These are phyloP conservation scores for Thielaviopsis musarum DNA, from an alignment of 2,329 filamentous ascomycete genomes.

Conservation along the genomic window DNA sequence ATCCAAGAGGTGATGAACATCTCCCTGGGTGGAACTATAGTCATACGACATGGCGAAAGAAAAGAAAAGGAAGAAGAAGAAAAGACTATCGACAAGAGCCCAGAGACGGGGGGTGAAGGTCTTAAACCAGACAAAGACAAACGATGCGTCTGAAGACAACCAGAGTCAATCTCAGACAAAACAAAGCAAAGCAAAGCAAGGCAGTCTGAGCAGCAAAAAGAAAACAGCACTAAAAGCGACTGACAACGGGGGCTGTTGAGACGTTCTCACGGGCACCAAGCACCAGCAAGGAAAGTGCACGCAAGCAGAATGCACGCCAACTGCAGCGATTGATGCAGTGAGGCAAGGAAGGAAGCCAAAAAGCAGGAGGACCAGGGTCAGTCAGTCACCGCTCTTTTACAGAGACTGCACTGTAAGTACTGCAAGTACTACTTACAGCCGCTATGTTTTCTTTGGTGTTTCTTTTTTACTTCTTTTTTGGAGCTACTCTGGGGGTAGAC, in stretches of 20 bases:
- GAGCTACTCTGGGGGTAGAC: too few species aligned
- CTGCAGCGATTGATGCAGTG: neutral
- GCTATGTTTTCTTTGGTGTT: neutral
- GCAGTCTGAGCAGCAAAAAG: conserved; percentile 3
- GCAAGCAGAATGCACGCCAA: neutral
- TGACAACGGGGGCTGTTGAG: neutral
- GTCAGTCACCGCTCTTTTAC: conserved; percentile 11
- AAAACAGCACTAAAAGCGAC: neutral
- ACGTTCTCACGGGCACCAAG: neutral
- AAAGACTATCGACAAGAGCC: conserved; percentile 8
- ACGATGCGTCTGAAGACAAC: conserved; percentile 2
- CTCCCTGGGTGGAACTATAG: conserved; percentile 8
- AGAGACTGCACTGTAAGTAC: neutral
- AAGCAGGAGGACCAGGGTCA: conserved; percentile 1
- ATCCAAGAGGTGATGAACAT: conserved; percentile 8
- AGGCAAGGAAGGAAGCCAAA: conserved; percentile 3
- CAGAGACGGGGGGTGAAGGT: conserved; percentile 3
- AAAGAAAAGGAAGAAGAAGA: conserved; percentile 7
- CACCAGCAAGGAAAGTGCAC: neutral
- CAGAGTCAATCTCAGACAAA: neutral
- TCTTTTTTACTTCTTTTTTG: too few species aligned
- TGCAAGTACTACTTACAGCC: neutral
- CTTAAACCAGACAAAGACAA: conserved; percentile 6
- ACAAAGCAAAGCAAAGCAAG: neutral
- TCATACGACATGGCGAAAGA: conserved; percentile 12